Evolutionary conservation across 371 early-diverging fungal genomes (phyloP), one percentile per base, ranked within the genome.

Genomic region (Mortierella sp.): DNA sequence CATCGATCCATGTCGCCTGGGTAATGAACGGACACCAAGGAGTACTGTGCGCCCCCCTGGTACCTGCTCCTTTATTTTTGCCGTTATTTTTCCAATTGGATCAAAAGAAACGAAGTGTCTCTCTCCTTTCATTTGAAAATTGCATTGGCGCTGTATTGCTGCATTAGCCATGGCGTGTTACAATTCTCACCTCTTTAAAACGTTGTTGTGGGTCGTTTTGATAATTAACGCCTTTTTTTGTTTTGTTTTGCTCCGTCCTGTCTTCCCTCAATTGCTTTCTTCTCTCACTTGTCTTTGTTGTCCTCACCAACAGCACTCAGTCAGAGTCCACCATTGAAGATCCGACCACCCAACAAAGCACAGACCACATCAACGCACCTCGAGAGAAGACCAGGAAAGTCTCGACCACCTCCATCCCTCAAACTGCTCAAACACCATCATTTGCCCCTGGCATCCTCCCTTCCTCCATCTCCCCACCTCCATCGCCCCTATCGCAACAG

Each of bases 361-460:
- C 63, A 24, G 41, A 61, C 44, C 58, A 6, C 69, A 10, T 43
- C 64, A n/a, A 37, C 45, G 29, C 26, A 24, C 10, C 64, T 11
- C 64, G 43, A 13, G 29, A 43, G 50, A 37, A 6, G n/a, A 29
- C 61, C 16, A 50, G 26, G 16, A 53, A 40, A 2, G 29, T 52
- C 64, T 68, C 78, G 4, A 22, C 71, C 19, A 44, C 43, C 37
- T 9, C 70, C 14, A 39, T 48, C 26, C 58, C 74, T 24, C 71
- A 48, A 37, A 24, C n/a, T n/a, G n/a, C n/a, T n/a, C n/a, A n/a
- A n/a, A n/a, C 48, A 61, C 3, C 77, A 37, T 44, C 70, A 6
- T 71, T 72, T 66, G 47, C 66, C 41, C 50, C 80, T 61, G 80
- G 76, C 16, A 37, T 68, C 19, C 31, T 50, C 10, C 66, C 69